Evolutionary conservation across 108 stramenopile species (phyloP), one percentile per base, ranked within the genome.

Genomic region (Cyclotella distinguenda): DNA sequence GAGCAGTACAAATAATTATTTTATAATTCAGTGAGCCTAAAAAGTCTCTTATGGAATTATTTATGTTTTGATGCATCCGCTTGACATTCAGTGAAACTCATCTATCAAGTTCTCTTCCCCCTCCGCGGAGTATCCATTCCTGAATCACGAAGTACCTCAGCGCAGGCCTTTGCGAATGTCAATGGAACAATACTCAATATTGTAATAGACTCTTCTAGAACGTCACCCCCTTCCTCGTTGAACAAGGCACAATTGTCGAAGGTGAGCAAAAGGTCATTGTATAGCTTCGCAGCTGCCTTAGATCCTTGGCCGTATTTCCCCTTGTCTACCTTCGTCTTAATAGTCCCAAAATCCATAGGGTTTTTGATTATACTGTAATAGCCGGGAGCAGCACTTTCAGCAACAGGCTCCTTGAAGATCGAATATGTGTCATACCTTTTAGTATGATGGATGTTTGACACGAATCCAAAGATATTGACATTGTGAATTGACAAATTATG

Each of bases 331-430:
- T 93, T 93, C 16, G 77, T 53, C 47, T 60, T 73, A 78, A 91
- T 91, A 0, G 81, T 85, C 2, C 78, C 68, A 51, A 88, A 84
- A 64, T 88, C 87, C 70, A 91, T 91, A 0, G 90, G 90, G 32
- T 78, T 73, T 25, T 70, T 83, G 19, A 91, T 77, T 34, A 87
- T 59, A 31, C 84, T 81, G 21, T 38, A 79, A 51, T 91, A 91
- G 1, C 82, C 87, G 25, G 90, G 90, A 40, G 86, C 90, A 36
- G 85, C 82, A 13, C 65, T 52, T 34, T 91, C 90, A 2, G 71
- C 60, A 0, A 93, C 91, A 21, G 87, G 78, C 31, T 84, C 81
- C 28, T 81, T 82, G 47, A 93, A 93, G 10, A 93, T 72, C 1
- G 69, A 45, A 35, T 87, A 90, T 22, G 68, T 54, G 50, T 93